Percentiles rank a stretch among this genome's conserved stretches.
Evolutionary conservation across 176 grass and related monocot genomes (phyloP).

Genomic region (Eleusine coracana): DNA sequence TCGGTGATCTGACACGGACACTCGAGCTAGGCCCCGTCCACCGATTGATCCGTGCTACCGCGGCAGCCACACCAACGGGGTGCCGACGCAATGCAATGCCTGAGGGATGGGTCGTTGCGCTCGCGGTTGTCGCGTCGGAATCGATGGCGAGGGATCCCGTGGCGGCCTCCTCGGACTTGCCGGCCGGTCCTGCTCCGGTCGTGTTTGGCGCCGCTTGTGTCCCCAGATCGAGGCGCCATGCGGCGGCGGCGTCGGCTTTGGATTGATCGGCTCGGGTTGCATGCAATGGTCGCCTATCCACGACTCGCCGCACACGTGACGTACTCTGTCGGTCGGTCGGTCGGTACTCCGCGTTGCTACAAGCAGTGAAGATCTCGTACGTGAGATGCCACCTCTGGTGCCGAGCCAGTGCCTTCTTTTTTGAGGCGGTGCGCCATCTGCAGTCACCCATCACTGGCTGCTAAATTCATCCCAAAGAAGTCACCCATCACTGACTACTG

Average conservation of each 20-base stretch:
- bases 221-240: constrained; percentile 6
- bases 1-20: constrained; percentile 11
- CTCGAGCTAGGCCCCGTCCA: neutral
- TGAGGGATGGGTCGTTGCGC: neutral
- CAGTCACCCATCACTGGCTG: too few relatives aligned
- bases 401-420: neutral
- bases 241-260: neutral
- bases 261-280: neutral
- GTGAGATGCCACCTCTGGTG: constrained; percentile 21
- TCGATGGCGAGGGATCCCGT: neutral
- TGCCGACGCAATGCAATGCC: neutral
- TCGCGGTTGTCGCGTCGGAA: neutral
- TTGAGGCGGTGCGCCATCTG: neutral
- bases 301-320: constrained; percentile 30
- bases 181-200: neutral
- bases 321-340: neutral
- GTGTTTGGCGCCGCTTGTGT: neutral
- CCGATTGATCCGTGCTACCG: neutral
- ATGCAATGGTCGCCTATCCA: neutral
- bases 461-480: too few relatives aligned
- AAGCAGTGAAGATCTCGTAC: neutral
- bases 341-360: neutral
- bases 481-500: neutral
- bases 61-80: neutral
- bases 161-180: too few relatives aligned